A percentile compares a stretch with the other conserved stretches of the same genome.
Conservation (phyloP, 352 stramenopile species). For the Phytopythium chamaehyphon region DNA sequence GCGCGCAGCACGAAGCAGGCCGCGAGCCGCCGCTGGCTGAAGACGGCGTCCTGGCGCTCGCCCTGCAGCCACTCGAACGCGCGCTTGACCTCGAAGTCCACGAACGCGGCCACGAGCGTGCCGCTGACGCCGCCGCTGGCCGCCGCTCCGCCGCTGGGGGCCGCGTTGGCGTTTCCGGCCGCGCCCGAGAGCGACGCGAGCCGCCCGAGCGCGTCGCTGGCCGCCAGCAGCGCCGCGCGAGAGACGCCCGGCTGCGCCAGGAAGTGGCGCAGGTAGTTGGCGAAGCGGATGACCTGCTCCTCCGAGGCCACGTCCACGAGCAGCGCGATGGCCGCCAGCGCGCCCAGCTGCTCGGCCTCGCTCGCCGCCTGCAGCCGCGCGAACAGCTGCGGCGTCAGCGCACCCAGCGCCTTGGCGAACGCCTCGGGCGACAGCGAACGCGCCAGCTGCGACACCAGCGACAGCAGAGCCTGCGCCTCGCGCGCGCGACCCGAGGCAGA, state of each 20-base stretch:
- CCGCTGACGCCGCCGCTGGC: constrained; percentile 58
- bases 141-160: not conserved
- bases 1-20: constrained; percentile 87
- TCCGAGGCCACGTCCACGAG: constrained; percentile 83
- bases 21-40: constrained; percentile 71
- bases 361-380: constrained; percentile 53
- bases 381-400: constrained; percentile 78
- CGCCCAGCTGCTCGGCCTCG: constrained; percentile 71
- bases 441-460: constrained; percentile 56
- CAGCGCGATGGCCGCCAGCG: constrained; percentile 65
- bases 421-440: constrained; percentile 76
- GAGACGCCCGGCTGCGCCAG: constrained; percentile 69
- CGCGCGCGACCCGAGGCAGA: constrained; percentile 29
- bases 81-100: constrained; percentile 91
- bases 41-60: constrained; percentile 56
- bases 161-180: too few relatives aligned
- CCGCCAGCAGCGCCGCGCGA: constrained; percentile 53
- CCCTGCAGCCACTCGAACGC: constrained; percentile 88
- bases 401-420: constrained; percentile 68
- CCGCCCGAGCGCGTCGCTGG: constrained; percentile 74
- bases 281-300: constrained; percentile 88
- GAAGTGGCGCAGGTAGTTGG: constrained; percentile 88
- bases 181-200: constrained; percentile 57
- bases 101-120: constrained; percentile 84
- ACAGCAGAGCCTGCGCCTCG: constrained; percentile 54